Conservation (phyloP, 2,329 filamentous ascomycete genomes). For the Trichophyton mentagrophytes region DNA sequence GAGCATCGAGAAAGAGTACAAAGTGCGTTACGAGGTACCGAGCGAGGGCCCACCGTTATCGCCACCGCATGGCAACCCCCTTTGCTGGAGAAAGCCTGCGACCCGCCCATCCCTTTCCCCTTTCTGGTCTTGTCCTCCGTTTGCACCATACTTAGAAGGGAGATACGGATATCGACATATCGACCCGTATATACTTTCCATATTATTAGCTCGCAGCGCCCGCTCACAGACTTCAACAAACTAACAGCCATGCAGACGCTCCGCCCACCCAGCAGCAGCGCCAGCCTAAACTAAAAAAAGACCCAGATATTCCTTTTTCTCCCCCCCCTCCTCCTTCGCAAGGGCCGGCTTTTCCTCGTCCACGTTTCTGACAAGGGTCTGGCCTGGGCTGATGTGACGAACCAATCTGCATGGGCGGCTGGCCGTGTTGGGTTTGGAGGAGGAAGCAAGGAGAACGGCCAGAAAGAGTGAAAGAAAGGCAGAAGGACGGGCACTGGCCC, state of each 20-base stretch:
- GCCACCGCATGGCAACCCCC: no score
- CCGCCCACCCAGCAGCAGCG: no score
- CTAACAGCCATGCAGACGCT: no score
- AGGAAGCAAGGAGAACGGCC: no score
- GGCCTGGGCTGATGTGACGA: neutral
- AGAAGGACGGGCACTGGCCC: no score
- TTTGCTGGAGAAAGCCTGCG: neutral
- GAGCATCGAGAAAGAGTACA: no score
- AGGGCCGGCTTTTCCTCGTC: neutral
- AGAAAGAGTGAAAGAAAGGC: no score
- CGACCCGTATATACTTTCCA: no score
- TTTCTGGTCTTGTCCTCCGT: neutral
- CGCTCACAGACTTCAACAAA: no score
- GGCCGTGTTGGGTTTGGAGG: neutral
- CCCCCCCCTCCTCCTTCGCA: neutral
- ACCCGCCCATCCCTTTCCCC: neutral
- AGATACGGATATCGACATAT: neutral
- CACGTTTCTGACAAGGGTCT: constrained; percentile 4
- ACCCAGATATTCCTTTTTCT: neutral
- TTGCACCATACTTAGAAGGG: neutral
- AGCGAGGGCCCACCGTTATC: neutral
- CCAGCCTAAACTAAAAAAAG: neutral
- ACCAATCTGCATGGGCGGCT: neutral
- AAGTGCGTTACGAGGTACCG: no score
- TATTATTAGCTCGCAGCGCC: no score